These are phyloP conservation scores for Eucalyptus erythrocorys DNA, from an alignment of 345 rosid genomes.

Conservation along the genomic window DNA sequence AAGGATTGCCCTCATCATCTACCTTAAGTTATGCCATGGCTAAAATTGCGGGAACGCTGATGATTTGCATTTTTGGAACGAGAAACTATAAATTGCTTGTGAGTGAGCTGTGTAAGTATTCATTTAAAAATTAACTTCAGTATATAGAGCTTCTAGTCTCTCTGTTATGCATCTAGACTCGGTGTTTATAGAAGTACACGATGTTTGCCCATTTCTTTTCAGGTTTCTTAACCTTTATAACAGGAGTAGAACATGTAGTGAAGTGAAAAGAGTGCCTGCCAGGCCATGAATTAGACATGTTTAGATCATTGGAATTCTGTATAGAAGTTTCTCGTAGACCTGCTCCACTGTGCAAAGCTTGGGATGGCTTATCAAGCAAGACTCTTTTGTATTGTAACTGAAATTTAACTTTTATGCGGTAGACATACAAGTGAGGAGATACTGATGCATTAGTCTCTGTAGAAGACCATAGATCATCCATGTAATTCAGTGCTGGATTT, in stretches of 20 bases:
- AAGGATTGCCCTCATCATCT: not conserved
- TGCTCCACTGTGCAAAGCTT: not conserved
- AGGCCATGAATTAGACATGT: not conserved
- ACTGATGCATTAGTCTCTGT: not conserved
- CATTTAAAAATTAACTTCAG: not conserved
- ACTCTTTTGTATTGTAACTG: not conserved
- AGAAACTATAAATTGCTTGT: not conserved
- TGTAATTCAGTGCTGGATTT: not conserved
- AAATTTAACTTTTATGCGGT: not conserved
- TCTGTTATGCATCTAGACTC: not conserved
- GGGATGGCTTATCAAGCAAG: not conserved
- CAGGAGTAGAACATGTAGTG: not conserved
- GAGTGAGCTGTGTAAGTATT: not conserved
- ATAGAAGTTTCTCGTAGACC: not conserved
- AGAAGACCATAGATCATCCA: not conserved
- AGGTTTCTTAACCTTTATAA: not conserved
- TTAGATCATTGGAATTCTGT: not conserved
- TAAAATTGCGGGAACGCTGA: not conserved
- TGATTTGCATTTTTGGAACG: not conserved
- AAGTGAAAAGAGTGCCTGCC: not conserved
- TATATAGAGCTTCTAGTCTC: not conserved
- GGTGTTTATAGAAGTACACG: not conserved
- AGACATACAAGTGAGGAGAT: not conserved
- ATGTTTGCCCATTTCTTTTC: not conserved
- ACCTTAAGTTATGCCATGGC: not conserved